Evolutionary conservation across 1,284 basidiomycete genomes (phyloP), one percentile per base, ranked within the genome.

Genomic region (Xanthoconium separans): DNA sequence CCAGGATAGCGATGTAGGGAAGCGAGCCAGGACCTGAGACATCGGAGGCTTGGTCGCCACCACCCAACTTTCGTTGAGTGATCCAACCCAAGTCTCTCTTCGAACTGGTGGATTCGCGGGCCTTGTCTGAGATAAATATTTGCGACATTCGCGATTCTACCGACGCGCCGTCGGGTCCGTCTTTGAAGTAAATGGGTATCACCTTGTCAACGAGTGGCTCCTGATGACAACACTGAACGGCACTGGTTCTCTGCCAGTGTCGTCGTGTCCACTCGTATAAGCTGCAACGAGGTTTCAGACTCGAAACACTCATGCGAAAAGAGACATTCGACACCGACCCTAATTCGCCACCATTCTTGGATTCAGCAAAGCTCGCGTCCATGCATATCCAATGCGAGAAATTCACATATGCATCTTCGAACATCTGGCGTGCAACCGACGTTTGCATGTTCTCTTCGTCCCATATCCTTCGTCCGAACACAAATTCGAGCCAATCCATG

Each of bases 301-400:
- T 11, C 12, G 4, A 43, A 5, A 15, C 27, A 1, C 39, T 12
- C 0, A 4, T 1, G 8, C 33, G 3, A n/a, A 30, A 41, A 20
- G 12, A 1, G 11, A 27, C 22, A 22, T 13, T 15, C n/a, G 31
- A 18, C 12, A 56, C 59, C 0, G 9, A 64, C 52, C 5, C 2
- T 13, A 47, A n/a, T 29, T 44, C 45, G 2, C 27, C 16, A 10
- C 13, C 36, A 11, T 30, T 43, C 7, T 31, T 27, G 9, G 40
- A 30, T 16, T 44, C 50, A 6, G 18, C 18, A 2, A 54, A 40
- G 33, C 43, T 44, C 5, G 4, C 4, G 2, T 44, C 51, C 59
- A 63, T 62, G 29, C 30, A 45, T 15, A 54, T 9, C 53, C 58
- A 54, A 18, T 64, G 57, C 2, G 48, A 62, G 16, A 62, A 57